Evolutionary conservation across 2,329 filamentous ascomycete genomes (phyloP).

Genomic region (Rhynchosporium secalis): DNA sequence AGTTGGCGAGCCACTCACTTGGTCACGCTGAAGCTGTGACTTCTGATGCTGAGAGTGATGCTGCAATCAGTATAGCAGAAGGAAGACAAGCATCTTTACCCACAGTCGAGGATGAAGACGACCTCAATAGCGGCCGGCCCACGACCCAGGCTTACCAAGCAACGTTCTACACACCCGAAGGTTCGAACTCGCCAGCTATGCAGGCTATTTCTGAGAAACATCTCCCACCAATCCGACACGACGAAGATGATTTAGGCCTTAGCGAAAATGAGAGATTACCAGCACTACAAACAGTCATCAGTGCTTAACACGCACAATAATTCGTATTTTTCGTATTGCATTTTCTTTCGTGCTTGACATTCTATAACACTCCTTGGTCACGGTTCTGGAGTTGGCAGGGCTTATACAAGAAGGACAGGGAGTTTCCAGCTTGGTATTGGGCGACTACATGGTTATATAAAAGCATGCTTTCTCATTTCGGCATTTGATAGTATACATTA

Average conservation of each 20-base stretch:
- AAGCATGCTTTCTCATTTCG: constrained; percentile 4
- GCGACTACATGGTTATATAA: background rate
- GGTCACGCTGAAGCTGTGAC: constrained; percentile 38
- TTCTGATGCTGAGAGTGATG: constrained; percentile 55
- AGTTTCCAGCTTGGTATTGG: background rate
- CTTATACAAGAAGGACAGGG: background rate
- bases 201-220: constrained; percentile 16
- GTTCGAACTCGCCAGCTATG: constrained; percentile 23
- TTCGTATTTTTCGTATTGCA: background rate
- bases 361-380: constrained; percentile 9
- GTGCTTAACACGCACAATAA: background rate
- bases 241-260: background rate
- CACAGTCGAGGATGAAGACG: constrained; percentile 45
- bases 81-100: constrained; percentile 57
- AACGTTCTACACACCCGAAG: constrained; percentile 38
- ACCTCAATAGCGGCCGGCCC: constrained; percentile 23
- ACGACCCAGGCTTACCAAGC: constrained; percentile 30
- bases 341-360: background rate
- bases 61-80: constrained; percentile 60
- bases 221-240: background rate
- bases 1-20: constrained; percentile 53
- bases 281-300: constrained; percentile 10
- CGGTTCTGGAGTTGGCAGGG: constrained; percentile 8
- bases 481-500: constrained; percentile 17
- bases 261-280: constrained; percentile 13